phyloP scores from a whole-genome alignment of 805 yeast species.

The Schizosaccharomyces pombe region DNA sequence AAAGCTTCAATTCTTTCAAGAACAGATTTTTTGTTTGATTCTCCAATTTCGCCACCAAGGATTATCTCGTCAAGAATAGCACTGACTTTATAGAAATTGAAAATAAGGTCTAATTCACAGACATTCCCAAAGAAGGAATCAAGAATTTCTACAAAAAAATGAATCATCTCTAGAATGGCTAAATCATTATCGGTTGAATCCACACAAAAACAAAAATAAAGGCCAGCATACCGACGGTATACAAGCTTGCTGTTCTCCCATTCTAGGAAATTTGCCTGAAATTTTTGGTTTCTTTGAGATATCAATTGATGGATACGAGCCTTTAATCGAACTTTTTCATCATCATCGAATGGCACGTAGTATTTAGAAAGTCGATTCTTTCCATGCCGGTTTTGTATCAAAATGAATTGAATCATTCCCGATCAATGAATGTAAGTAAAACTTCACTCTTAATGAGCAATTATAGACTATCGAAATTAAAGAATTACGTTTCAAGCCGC shows the following conservation, averaged over 20 bases:
- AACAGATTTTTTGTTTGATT: conserved; percentile 48
- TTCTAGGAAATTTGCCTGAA: conserved; percentile 63
- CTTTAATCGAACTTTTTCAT: conserved; percentile 26
- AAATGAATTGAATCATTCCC: not conserved
- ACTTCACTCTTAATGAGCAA: no score
- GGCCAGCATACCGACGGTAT: conserved; percentile 76
- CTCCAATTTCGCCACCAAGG: conserved; percentile 76
- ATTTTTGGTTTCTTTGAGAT: conserved; percentile 60
- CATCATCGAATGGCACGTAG: conserved; percentile 28
- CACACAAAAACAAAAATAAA: conserved; percentile 65
- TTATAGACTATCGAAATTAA: no score
- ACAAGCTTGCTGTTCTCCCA: conserved; percentile 45
- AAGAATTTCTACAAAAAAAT: conserved; percentile 66
- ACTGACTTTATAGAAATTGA: conserved; percentile 70
- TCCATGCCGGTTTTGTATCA: conserved; percentile 66
- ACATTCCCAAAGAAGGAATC: conserved; percentile 75
- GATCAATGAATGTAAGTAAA: not conserved
- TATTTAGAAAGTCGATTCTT: conserved; percentile 67
- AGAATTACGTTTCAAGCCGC: no score
- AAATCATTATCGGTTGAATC: conserved; percentile 66
- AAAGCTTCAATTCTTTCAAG: conserved; percentile 39
- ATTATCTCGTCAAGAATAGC: conserved; percentile 67
- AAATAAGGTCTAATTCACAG: conserved; percentile 80
- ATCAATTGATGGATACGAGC: conserved; percentile 56
- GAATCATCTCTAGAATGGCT: conserved; percentile 60